phyloP scores from a whole-genome alignment of 202 grass and related monocot genomes.

The Carex arenaria region DNA sequence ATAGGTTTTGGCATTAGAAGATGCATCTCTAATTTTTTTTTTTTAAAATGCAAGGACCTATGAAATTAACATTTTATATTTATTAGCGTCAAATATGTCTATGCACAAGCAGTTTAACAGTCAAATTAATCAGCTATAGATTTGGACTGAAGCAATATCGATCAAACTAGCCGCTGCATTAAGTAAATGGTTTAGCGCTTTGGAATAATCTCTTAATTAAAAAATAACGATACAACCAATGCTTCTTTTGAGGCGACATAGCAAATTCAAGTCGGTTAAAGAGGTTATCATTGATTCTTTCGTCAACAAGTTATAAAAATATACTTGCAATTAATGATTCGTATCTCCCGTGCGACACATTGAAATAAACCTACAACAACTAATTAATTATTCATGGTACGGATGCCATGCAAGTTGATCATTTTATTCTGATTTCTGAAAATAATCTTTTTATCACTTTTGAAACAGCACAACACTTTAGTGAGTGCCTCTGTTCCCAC shows the following conservation, averaged over 20 bases:
- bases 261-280: background rate
- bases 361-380: background rate
- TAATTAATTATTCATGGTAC: background rate
- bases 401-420: no score
- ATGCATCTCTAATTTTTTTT: background rate
- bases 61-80: background rate
- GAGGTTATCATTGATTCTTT: background rate
- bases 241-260: background rate
- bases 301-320: constrained; percentile 2
- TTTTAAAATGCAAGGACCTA: background rate
- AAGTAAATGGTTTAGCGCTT: background rate
- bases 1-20: no score
- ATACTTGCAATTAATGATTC: background rate
- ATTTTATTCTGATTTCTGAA: no score
- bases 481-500: no score
- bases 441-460: no score
- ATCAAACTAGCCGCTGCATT: background rate
- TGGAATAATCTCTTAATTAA: background rate
- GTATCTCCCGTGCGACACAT: background rate
- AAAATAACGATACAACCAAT: background rate
- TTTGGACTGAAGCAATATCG: background rate
- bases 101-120: background rate
- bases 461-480: no score
- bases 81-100: background rate
- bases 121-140: background rate